These are phyloP conservation scores for Wickerhamomyces xylosicus DNA, from an alignment of 805 yeast species.

Conservation along the genomic window DNA sequence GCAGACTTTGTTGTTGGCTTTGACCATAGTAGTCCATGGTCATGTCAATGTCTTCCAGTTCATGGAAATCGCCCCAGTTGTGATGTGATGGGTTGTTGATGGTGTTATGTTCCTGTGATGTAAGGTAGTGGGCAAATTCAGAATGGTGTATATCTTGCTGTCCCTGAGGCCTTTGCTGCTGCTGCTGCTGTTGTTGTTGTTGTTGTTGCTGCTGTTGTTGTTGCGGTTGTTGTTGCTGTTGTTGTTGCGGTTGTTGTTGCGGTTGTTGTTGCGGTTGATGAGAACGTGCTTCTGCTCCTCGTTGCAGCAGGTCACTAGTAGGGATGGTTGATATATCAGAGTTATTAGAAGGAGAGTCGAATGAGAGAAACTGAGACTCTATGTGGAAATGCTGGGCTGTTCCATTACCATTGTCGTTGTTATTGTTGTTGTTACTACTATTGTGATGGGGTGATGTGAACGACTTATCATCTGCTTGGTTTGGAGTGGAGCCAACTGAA, in stretches of 20 bases:
- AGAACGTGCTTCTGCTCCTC: no score
- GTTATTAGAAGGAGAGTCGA: conserved; percentile 13
- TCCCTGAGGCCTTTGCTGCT: no score
- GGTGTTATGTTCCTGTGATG: background rate
- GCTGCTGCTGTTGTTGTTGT: conserved; percentile 2
- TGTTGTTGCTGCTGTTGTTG: conserved; percentile 1
- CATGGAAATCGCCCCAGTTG: background rate
- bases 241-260: conserved; percentile 1
- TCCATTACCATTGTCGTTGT: no score
- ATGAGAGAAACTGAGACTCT: conserved; percentile 9
- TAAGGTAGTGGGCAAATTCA: background rate
- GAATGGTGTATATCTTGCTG: background rate
- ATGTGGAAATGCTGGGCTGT: conserved; percentile 1
- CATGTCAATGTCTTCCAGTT: background rate
- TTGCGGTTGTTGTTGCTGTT: background rate
- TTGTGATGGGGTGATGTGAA: no score
- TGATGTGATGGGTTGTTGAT: background rate
- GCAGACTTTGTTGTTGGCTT: conserved; percentile 2
- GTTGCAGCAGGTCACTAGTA: no score
- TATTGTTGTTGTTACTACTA: no score
- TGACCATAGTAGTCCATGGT: background rate
- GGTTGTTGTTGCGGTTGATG: no score
- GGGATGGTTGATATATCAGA: conserved; percentile 5
- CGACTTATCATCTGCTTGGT: no score
- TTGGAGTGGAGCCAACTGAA: no score